A percentile compares a stretch with the other conserved stretches of the same genome.
Conservation (phyloP, 352 stramenopile species). For the Phytopythium delawarense region DNA sequence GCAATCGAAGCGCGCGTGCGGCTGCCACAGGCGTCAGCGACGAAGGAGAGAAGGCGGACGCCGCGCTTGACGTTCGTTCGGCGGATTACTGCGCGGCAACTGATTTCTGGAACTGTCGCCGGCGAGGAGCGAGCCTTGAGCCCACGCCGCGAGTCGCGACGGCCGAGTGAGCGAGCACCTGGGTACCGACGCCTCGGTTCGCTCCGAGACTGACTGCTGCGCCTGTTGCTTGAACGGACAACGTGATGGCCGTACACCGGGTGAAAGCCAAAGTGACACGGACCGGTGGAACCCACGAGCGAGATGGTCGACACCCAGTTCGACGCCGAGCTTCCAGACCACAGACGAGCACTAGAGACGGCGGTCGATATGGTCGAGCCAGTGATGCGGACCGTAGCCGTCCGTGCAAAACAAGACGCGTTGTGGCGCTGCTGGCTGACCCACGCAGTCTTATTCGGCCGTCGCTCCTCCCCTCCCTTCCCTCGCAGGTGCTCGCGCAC, state of each 20-base stretch:
- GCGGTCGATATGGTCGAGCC: neutral
- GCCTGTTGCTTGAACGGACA: no score
- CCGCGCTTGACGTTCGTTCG: neutral
- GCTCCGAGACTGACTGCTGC: no score
- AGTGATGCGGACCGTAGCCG: neutral
- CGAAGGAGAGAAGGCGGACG: neutral
- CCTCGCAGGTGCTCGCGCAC: neutral
- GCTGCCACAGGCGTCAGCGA: neutral
- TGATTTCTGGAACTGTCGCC: slow-evolving; percentile 1
- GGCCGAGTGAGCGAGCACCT: neutral
- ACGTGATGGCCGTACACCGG: no score
- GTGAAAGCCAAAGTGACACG: no score
- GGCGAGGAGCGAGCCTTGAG: neutral
- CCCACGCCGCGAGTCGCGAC: no score
- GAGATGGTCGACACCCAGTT: no score
- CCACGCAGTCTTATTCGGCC: slow-evolving; percentile 7
- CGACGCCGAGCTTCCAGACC: no score
- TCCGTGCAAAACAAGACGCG: neutral
- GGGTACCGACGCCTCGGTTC: no score
- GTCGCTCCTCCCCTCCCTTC: neutral
- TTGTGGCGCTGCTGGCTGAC: neutral
- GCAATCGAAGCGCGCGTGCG: neutral
- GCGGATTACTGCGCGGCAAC: neutral
- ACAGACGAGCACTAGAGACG: no score
- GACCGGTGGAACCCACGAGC: no score